These are phyloP conservation scores for Amanita jacksonii DNA, from an alignment of 768 basidiomycete species.

Conservation along the genomic window DNA sequence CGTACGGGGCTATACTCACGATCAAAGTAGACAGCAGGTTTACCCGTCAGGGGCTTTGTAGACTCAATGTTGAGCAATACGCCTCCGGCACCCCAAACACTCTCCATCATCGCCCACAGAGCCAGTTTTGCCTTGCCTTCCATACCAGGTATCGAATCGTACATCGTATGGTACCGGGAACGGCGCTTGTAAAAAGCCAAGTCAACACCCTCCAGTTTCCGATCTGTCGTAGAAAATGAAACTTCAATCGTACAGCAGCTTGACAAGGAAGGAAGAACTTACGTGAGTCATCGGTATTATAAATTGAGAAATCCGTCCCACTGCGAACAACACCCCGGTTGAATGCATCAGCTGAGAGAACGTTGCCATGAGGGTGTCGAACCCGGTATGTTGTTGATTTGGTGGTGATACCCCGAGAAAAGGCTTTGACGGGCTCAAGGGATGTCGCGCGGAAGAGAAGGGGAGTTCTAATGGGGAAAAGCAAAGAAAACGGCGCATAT, in stretches of 20 bases:
- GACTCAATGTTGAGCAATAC: slow-evolving; percentile 39
- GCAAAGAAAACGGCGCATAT: slow-evolving; percentile 1
- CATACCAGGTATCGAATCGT: slow-evolving; percentile 55
- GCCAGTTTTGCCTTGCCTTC: slow-evolving; percentile 37
- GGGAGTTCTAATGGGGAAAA: slow-evolving; percentile 42
- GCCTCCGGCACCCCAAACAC: slow-evolving; percentile 42
- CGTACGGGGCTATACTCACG: slow-evolving; percentile 33
- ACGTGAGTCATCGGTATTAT: slow-evolving; percentile 24
- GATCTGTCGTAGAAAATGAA: slow-evolving; percentile 5
- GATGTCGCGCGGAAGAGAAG: slow-evolving; percentile 68
- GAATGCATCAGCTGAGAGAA: slow-evolving; percentile 62
- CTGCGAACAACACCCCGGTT: slow-evolving; percentile 55
- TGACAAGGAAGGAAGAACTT: not conserved
- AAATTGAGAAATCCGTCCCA: slow-evolving; percentile 67
- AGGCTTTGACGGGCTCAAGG: slow-evolving; percentile 43
- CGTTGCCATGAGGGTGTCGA: slow-evolving; percentile 64
- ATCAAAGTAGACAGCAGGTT: slow-evolving; percentile 61
- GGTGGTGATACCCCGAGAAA: slow-evolving; percentile 19
- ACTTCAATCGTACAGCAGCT: not conserved
- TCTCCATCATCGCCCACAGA: slow-evolving; percentile 78
- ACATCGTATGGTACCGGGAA: slow-evolving; percentile 68
- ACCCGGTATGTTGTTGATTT: slow-evolving; percentile 22
- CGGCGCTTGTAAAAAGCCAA: slow-evolving; percentile 71
- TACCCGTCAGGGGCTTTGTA: slow-evolving; percentile 15
- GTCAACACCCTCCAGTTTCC: slow-evolving; percentile 61